Conservation (phyloP, 2,329 filamentous ascomycete species). For the Fusarium sp. region DNA sequence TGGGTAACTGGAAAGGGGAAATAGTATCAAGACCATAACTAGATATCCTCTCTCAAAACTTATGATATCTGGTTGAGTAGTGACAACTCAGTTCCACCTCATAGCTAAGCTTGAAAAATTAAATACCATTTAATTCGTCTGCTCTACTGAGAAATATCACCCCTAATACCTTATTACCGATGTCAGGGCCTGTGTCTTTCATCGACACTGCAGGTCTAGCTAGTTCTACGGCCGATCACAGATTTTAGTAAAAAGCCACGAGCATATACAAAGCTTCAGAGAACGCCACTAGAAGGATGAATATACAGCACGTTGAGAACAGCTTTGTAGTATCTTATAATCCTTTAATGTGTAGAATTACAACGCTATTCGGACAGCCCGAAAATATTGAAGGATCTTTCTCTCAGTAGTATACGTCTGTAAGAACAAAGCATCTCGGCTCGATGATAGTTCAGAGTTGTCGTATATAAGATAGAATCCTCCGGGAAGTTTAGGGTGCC, state of each 20-base stretch:
- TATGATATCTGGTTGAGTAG: no score
- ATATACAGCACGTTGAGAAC: background rate
- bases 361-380: background rate
- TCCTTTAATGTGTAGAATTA: background rate
- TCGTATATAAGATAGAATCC: background rate
- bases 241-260: background rate
- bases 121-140: no score
- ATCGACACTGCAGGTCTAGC: accelerated
- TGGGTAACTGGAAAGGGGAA: no score
- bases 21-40: no score
- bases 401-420: background rate
- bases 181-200: background rate
- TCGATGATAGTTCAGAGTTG: background rate
- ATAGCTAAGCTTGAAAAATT: no score
- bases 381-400: background rate
- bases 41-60: no score
- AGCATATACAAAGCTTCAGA: constrained; percentile 1
- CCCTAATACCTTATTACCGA: no score
- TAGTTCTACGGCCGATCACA: background rate
- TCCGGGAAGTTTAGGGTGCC: accelerated
- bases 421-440: constrained; percentile 5
- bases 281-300: background rate
- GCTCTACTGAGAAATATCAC: no score
- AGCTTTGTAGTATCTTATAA: background rate
- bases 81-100: no score